Percentiles rank a stretch among this genome's conserved stretches.
Conservation (phyloP, 441 rosid genomes). For the Arabidopsis lyrata region DNA sequence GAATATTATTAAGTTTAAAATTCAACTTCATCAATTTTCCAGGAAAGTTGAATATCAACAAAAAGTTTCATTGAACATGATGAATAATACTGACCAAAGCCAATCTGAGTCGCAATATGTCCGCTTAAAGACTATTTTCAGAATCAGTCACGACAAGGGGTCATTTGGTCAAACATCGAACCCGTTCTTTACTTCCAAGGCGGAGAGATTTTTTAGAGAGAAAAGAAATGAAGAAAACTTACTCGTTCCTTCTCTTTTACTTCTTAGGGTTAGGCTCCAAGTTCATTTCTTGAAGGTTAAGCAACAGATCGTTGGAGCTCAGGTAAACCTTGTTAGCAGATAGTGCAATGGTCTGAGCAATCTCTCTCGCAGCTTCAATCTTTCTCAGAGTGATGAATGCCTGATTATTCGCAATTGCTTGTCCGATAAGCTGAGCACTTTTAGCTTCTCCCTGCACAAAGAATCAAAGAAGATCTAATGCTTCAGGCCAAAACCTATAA, state of each 20-base stretch:
- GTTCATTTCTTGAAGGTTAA: conserved; percentile 84
- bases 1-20: neutral
- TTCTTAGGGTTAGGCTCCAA: conserved; percentile 55
- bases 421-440: conserved; percentile 95
- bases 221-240: conserved; percentile 24
- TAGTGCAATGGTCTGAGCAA: conserved; percentile 78
- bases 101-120: conserved; percentile 19
- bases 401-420: conserved; percentile 90
- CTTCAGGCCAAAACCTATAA: neutral
- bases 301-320: conserved; percentile 73
- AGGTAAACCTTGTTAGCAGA: conserved; percentile 86
- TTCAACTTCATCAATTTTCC: conserved; percentile 10
- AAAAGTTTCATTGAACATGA: conserved; percentile 17
- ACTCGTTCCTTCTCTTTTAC: conserved; percentile 33
- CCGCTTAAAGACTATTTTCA: conserved; percentile 13
- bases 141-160: conserved; percentile 5
- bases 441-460: conserved; percentile 82
- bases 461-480: neutral
- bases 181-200: neutral
- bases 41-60: conserved; percentile 36
- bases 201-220: neutral
- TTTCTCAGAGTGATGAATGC: conserved; percentile 90
- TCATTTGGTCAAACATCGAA: conserved; percentile 23
- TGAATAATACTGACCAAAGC: conserved; percentile 22
- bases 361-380: conserved; percentile 96